phyloP scores from a whole-genome alignment of 139 green algal genomes.

The Chlorokybus atmophyticus region DNA sequence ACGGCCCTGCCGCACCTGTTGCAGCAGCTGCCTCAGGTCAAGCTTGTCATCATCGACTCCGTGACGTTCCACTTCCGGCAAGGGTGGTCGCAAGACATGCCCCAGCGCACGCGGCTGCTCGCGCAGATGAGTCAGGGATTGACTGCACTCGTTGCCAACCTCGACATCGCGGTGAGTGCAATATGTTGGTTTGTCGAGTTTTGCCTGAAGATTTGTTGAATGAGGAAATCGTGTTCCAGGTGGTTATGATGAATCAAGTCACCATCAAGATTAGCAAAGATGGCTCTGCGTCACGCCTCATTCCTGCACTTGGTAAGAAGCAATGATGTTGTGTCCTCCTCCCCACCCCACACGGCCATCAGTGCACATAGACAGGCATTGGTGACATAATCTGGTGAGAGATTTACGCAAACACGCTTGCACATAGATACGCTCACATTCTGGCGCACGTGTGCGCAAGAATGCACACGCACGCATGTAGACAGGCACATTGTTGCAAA shows the following conservation, averaged over 20 bases:
- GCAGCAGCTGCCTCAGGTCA: slow-evolving; percentile 34
- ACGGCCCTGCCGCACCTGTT: slow-evolving; percentile 45
- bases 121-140: slow-evolving; percentile 63
- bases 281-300: not conserved
- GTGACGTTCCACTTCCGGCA: slow-evolving; percentile 83
- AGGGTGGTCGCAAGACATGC: slow-evolving; percentile 59
- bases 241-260: slow-evolving; percentile 47
- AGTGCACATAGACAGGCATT: too few relatives aligned
- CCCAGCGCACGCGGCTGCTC: slow-evolving; percentile 51
- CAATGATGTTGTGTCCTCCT: too few relatives aligned
- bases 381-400: too few relatives aligned
- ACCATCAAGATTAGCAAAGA: slow-evolving; percentile 46
- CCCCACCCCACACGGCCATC: too few relatives aligned
- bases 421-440: too few relatives aligned
- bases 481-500: too few relatives aligned
- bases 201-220: not conserved
- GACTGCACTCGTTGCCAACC: slow-evolving; percentile 48
- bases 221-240: slow-evolving; percentile 4
- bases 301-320: slow-evolving; percentile 23
- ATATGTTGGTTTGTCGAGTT: not conserved
- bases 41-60: slow-evolving; percentile 69
- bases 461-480: too few relatives aligned
- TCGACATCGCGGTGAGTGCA: slow-evolving; percentile 68
- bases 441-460: too few relatives aligned
- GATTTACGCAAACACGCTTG: too few relatives aligned